Percentiles rank a stretch among this genome's conserved stretches.
phyloP scores from a whole-genome alignment of 352 stramenopile species.

The Peronosclerospora sorghi region DNA sequence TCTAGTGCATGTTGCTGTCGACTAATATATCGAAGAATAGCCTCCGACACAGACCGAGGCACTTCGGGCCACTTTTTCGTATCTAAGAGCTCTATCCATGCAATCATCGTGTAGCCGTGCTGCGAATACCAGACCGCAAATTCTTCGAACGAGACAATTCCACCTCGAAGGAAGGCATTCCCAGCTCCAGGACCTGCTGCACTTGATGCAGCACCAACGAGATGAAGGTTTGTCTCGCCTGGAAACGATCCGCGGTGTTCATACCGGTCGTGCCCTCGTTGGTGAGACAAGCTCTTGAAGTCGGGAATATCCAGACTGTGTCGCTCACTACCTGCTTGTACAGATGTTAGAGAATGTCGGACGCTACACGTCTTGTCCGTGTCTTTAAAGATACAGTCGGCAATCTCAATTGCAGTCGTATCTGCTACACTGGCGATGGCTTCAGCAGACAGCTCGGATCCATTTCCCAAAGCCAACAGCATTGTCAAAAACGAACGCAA shows the following conservation, averaged over 20 bases:
- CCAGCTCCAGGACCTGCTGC: conserved; percentile 47
- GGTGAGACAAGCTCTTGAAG: conserved; percentile 19
- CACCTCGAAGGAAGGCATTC: conserved; percentile 56
- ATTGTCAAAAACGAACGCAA: conserved; percentile 91
- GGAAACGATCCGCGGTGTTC: conserved; percentile 66
- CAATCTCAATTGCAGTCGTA: conserved; percentile 71
- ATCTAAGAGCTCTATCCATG: conserved; percentile 80
- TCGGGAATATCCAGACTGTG: conserved; percentile 51
- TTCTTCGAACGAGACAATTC: conserved; percentile 73
- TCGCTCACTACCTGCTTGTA: conserved; percentile 21
- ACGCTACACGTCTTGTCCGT: conserved; percentile 72
- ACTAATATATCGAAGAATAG: conserved; percentile 69
- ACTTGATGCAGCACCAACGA: conserved; percentile 42
- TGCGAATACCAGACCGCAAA: conserved; percentile 83
- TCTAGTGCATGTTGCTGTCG: conserved; percentile 52
- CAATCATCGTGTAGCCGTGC: conserved; percentile 71
- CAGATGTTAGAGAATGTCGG: conserved; percentile 15
- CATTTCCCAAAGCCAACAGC: conserved; percentile 89
- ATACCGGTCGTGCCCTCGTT: conserved; percentile 33
- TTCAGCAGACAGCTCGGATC: conserved; percentile 67
- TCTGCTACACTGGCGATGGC: conserved; percentile 73
- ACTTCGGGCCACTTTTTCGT: conserved; percentile 77
- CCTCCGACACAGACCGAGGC: conserved; percentile 41
- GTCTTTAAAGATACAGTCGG: conserved; percentile 75
- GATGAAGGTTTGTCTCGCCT: conserved; percentile 36